Base-by-base conservation (phyloP, 23 red algal species). In the Chondrus crispus region DNA sequence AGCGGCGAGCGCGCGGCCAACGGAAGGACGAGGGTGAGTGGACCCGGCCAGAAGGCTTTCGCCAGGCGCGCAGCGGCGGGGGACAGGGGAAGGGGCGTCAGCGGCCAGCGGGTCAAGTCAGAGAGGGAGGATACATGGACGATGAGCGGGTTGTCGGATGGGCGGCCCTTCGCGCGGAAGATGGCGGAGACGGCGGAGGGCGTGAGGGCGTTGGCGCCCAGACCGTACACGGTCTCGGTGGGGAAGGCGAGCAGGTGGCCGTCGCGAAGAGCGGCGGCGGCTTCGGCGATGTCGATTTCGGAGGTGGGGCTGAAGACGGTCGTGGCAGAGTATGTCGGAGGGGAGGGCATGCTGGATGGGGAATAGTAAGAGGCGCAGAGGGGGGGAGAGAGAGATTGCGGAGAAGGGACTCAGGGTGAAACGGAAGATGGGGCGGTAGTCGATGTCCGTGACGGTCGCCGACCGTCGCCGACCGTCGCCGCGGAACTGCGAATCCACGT, bases 141-240 rank as follows among this genome's bases (percentile, higher is more conserved):
- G 68, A 98, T 98, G 16, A 98, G 85, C 29, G 95, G 95, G 42
- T 98, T 98, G 58, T 98, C 95, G 2, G 88, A 68, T 1, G 95
- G 95, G 46, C 95, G 68, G 20, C 73, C 51, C 78, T 98, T 98
- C 42, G 95, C 95, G 26, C 40, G 22, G 49, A 94, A 98, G 42
- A 98, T 89, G 4, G 54, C n/a, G 1, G 28, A 51, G 50, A 94
- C 95, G 22, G 95, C 85, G 5, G 88, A 13, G 52, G 93, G 29
- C 68, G 83, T 57, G 13, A 85, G 58, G 37, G 95, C 95, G 68
- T 98, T 88, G 26, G 95, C 95, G 51, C 95, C 95, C 2, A 98
- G 90, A 5, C 95, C 95, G 75, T 98, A 98, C 19, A 98, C 95
- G 14, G 95, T 94, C 62, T 98, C 95, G 3, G 95, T 98, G 58